phyloP scores from a whole-genome alignment of 2,329 filamentous ascomycete genomes.

The Penicillium sp. region DNA sequence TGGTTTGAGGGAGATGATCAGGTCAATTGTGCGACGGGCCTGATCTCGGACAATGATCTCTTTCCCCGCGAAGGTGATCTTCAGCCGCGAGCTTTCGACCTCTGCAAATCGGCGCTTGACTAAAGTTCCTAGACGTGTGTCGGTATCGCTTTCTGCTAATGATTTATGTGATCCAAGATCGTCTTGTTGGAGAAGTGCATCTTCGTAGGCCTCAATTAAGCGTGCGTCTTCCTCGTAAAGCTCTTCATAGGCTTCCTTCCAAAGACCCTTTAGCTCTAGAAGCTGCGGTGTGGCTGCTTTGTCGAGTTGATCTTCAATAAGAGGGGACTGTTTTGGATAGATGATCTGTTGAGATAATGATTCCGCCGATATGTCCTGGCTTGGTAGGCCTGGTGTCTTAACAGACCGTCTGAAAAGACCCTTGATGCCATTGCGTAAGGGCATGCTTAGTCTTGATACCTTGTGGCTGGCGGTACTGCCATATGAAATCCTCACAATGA shows the following conservation, averaged over 20 bases:
- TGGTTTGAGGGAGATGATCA: conserved; percentile 7
- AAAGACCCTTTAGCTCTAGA: background rate
- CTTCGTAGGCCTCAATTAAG: background rate
- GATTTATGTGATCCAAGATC: background rate
- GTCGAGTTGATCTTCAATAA: background rate
- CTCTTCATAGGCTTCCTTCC: background rate
- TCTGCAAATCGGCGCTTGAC: background rate
- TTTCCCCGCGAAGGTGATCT: background rate
- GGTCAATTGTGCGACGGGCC: background rate
- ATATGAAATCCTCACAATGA: background rate
- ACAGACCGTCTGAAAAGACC: background rate
- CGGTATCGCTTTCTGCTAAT: background rate
- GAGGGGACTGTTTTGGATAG: background rate
- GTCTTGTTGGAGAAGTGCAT: background rate
- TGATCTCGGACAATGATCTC: background rate
- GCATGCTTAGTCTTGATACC: background rate
- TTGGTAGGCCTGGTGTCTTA: background rate
- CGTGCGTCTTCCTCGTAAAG: background rate
- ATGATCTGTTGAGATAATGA: background rate
- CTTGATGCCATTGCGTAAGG: background rate
- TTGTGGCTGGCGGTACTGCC: background rate
- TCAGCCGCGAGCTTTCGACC: background rate
- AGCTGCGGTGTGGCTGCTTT: background rate
- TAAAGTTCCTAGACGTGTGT: background rate
- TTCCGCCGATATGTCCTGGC: background rate